Base-by-base conservation (phyloP, 1,139 yeast species). In the Suhomyces choctaworum region DNA sequence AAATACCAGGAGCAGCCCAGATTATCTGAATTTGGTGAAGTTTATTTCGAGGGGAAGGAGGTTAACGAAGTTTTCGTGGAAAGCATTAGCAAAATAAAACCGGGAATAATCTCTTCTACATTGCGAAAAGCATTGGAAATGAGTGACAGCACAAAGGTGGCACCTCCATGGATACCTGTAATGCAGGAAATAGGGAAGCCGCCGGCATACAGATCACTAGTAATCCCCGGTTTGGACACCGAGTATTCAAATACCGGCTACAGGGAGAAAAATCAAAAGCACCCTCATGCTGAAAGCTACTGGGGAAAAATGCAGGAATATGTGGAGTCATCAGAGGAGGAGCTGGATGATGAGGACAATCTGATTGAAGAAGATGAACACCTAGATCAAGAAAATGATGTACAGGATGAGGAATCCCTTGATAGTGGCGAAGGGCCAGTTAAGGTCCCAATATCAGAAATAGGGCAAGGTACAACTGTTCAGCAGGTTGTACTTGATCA, bases 161-260 rank as follows among this genome's bases (percentile, higher is more conserved):
- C 83, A 1, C 89, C 94, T 1, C 96, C 97, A 0, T 92, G 97
- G 97, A 70, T 84, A 15, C 58, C 72, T 4, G 73, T 76, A 27
- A 83, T 90, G 89, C 73, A 72, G 36, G 70, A 76, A 37, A 52
- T 77, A 15, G 97, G 97, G 0, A 80, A 86, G 22, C 97, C 98
- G 0, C 96, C 96, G 0, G 73, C 90, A 11, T 92, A 89, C 56
- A 80, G 80, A 3, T 71, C 78, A 22, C 63, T 87, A 54, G 60
- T 70, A 21, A 75, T 87, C 5, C 88, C 77, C 1, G 77, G 76
- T 0, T 73, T 48, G 69, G 85, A 44, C 60, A 48, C 50, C 2
- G 60, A 59, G 24, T 70, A 70, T 44, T 48, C 56, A 7, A 70
- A 70, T 40, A 51, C 52, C 12, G 76, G 76, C 0, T 70, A 70